Evolutionary conservation across 2,329 filamentous ascomycete genomes (phyloP).

Genomic region (Fusarium goolgardi): DNA sequence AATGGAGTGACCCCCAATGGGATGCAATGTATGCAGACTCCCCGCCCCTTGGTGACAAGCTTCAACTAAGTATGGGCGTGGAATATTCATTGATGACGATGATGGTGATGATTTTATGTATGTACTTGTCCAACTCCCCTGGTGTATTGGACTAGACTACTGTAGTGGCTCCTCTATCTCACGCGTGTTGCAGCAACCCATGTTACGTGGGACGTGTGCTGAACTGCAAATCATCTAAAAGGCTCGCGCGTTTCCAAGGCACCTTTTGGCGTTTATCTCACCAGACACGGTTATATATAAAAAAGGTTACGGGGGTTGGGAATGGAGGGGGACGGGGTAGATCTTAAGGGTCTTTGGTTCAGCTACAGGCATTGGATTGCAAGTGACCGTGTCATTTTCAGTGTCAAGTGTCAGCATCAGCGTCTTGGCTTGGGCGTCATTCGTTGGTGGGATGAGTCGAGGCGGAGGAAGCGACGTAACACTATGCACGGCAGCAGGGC

Average conservation of each 20-base stretch:
- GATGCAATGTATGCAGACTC: slow-evolving; percentile 9
- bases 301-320: slow-evolving; percentile 40
- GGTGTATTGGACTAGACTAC: slow-evolving; percentile 4
- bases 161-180: slow-evolving; percentile 32
- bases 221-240: slow-evolving; percentile 43
- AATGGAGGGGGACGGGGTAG: slow-evolving; percentile 40
- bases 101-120: slow-evolving; percentile 15
- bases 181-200: slow-evolving; percentile 48
- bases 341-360: slow-evolving; percentile 35
- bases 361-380: slow-evolving; percentile 22
- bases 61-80: slow-evolving; percentile 26
- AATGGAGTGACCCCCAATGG: slow-evolving; percentile 33
- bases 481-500: slow-evolving; percentile 33
- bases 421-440: slow-evolving; percentile 30
- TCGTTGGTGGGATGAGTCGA: slow-evolving; percentile 17
- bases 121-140: slow-evolving; percentile 6
- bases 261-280: slow-evolving; percentile 35
- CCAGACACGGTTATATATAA: slow-evolving; percentile 39
- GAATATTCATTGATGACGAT: slow-evolving; percentile 6
- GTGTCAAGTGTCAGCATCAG: slow-evolving; percentile 26
- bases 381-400: slow-evolving; percentile 25
- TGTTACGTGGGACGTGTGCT: slow-evolving; percentile 46
- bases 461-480: slow-evolving; percentile 36
- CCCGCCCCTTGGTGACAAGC: slow-evolving; percentile 39
- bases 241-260: slow-evolving; percentile 38